phyloP scores from a whole-genome alignment of 257 asterid species.

The Scutellaria barbata region DNA sequence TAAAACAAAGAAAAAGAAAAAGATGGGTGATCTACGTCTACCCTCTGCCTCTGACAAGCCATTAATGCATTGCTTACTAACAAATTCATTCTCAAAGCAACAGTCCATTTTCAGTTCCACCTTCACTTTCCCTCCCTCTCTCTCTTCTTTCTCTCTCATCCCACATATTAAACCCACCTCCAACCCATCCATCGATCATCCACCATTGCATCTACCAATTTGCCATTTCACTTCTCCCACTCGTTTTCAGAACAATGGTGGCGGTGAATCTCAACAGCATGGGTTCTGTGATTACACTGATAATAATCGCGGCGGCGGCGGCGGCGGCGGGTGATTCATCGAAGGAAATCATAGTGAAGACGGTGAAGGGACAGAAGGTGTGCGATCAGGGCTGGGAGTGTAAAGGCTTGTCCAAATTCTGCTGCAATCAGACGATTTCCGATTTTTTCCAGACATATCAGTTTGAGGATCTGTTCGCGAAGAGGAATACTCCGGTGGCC shows the following conservation, averaged over 20 bases:
- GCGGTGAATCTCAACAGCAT: constrained; percentile 23
- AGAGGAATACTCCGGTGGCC: constrained; percentile 76
- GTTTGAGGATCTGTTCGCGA: constrained; percentile 70
- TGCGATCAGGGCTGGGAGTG: constrained; percentile 89
- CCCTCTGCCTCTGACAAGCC: constrained; percentile 22
- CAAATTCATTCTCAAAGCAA: constrained; percentile 34
- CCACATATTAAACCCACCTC: constrained; percentile 31
- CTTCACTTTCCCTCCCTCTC: constrained; percentile 36
- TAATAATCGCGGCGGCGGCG: constrained; percentile 35
- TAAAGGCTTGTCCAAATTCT: constrained; percentile 49
- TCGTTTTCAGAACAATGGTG: neutral
- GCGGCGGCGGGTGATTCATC: constrained; percentile 43
- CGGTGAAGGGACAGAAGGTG: constrained; percentile 61
- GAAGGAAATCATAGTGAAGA: constrained; percentile 52
- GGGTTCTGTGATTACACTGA: constrained; percentile 28
- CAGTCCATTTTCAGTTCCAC: constrained; percentile 22
- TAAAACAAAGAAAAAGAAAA: neutral
- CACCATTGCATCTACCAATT: constrained; percentile 13
- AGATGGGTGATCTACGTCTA: constrained; percentile 44
- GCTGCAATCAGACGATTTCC: constrained; percentile 81
- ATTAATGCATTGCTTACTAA: constrained; percentile 42
- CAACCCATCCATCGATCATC: neutral
- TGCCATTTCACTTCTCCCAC: neutral
- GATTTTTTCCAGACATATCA: constrained; percentile 74
- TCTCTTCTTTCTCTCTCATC: neutral